phyloP scores from a whole-genome alignment of 495 filamentous ascomycete species.

The Staphylotrichum tortipilum region DNA sequence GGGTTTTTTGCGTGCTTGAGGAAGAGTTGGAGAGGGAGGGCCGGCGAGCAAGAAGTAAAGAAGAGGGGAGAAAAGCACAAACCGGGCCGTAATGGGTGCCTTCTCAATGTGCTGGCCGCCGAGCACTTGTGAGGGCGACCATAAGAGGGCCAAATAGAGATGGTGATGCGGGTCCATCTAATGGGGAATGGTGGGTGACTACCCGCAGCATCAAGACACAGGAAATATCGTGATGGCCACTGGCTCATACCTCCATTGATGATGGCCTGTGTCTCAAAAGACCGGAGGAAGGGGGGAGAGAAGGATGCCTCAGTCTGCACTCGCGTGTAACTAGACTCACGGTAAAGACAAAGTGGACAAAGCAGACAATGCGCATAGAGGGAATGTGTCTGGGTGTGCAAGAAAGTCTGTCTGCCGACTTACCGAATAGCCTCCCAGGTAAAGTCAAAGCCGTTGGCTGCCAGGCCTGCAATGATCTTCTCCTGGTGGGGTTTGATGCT shows the following conservation, averaged over 20 bases:
- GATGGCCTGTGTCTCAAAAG: too few relatives aligned
- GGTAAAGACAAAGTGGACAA: too few relatives aligned
- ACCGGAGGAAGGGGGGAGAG: too few relatives aligned
- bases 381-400: background rate
- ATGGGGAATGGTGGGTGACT: background rate
- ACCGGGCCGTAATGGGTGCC: too few relatives aligned
- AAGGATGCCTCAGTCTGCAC: too few relatives aligned
- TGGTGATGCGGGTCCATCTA: too few relatives aligned
- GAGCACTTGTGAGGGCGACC: background rate
- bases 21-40: background rate
- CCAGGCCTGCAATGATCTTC: slow-evolving; percentile 20
- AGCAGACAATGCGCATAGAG: too few relatives aligned
- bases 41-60: background rate
- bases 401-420: slow-evolving; percentile 1
- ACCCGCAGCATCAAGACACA: background rate
- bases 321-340: background rate
- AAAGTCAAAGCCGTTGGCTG: slow-evolving; percentile 15
- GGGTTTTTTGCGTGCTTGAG: background rate
- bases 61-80: background rate
- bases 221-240: background rate
- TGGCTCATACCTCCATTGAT: too few relatives aligned
- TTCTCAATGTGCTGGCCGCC: background rate
- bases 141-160: background rate
- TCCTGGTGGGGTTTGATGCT: slow-evolving; percentile 15
- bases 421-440: slow-evolving; percentile 32